These are phyloP conservation scores for Dactylellina leptospora DNA, from an alignment of 2,329 filamentous ascomycete species.

Conservation along the genomic window DNA sequence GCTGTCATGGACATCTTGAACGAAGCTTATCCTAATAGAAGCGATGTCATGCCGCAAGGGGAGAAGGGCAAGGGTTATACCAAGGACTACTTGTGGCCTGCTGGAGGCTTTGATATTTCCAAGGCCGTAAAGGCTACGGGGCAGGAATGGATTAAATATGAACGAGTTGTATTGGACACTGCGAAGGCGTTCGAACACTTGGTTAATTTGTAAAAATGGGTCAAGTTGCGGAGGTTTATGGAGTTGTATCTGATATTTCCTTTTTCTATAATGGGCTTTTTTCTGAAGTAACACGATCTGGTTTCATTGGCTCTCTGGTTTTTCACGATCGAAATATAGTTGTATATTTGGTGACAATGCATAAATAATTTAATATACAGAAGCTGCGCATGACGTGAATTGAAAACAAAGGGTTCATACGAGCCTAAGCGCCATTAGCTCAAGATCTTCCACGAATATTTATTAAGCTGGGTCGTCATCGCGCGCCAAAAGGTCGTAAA, in stretches of 20 bases:
- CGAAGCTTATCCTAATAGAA: conserved; percentile 59
- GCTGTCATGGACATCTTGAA: conserved; percentile 62
- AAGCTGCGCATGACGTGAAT: no score
- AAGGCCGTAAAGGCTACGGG: conserved; percentile 58
- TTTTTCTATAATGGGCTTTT: neutral
- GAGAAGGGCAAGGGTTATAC: conserved; percentile 61
- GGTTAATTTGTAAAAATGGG: conserved; percentile 3
- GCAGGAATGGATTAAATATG: conserved; percentile 56
- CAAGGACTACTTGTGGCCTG: conserved; percentile 42
- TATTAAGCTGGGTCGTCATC: no score
- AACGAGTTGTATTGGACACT: conserved; percentile 58
- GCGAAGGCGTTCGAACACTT: conserved; percentile 58
- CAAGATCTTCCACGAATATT: no score
- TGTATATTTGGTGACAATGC: neutral
- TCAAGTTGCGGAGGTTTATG: neutral
- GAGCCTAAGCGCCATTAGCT: no score
- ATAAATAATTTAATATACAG: neutral
- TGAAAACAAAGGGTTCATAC: no score
- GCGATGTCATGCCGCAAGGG: conserved; percentile 60
- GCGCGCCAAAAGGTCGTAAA: no score
- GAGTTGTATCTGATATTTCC: neutral
- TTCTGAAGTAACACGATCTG: neutral
- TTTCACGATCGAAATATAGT: neutral
- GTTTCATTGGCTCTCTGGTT: neutral
- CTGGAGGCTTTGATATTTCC: conserved; percentile 55